Percentiles rank a stretch among this genome's conserved stretches.
phyloP scores from a whole-genome alignment of 2,329 filamentous ascomycete species.

The Ampelomyces quisqualis region DNA sequence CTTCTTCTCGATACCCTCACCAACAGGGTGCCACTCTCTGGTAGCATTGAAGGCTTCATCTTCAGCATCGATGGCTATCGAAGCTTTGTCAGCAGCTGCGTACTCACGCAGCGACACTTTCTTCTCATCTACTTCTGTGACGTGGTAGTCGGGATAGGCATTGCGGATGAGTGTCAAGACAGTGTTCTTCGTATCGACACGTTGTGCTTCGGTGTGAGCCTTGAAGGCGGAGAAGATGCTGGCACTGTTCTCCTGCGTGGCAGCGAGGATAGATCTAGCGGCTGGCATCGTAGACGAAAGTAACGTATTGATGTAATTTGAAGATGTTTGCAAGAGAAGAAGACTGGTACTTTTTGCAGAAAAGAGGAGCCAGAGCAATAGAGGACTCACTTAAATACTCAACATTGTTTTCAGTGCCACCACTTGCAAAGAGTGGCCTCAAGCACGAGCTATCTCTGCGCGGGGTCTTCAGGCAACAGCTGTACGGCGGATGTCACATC shows the following conservation, averaged over 20 bases:
- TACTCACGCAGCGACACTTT: constrained; percentile 26
- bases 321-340: not conserved
- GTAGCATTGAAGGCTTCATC: constrained; percentile 21
- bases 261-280: constrained; percentile 8
- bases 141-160: constrained; percentile 23
- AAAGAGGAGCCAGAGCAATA: too few species aligned
- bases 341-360: too few species aligned
- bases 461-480: too few species aligned
- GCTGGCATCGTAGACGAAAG: constrained; percentile 14
- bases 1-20: constrained; percentile 27
- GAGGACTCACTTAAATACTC: too few species aligned
- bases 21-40: constrained; percentile 23
- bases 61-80: constrained; percentile 15
- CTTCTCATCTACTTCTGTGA: constrained; percentile 22
- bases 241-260: constrained; percentile 6
- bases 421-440: too few species aligned
- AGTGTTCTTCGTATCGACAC: constrained; percentile 24
- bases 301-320: not conserved
- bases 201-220: constrained; percentile 16
- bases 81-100: constrained; percentile 22
- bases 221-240: constrained; percentile 20
- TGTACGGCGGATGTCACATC: too few species aligned
- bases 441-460: too few species aligned
- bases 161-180: constrained; percentile 22
- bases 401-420: too few species aligned